Evolutionary conservation across 2,329 filamentous ascomycete species (phyloP).

Genomic region (Colletotrichum orbiculare): DNA sequence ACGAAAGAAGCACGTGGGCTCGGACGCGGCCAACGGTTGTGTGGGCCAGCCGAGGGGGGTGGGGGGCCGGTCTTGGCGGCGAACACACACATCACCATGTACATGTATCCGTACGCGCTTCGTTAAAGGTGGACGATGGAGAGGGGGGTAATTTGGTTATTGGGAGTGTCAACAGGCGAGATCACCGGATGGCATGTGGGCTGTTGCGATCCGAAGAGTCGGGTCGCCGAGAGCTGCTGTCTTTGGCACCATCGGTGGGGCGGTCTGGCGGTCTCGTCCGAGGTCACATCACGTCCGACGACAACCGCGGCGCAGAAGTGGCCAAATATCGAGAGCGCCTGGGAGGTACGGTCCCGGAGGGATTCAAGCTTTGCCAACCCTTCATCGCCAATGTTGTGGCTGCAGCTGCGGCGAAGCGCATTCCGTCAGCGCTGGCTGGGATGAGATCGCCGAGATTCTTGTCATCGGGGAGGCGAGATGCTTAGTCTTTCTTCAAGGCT

Average conservation of each 20-base stretch:
- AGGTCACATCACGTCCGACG: too few species aligned
- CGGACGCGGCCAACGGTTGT: slow-evolving; percentile 16
- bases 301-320: too few species aligned
- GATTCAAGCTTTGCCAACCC: slow-evolving; percentile 22
- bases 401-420: slow-evolving; percentile 6
- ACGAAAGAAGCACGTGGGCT: slow-evolving; percentile 33
- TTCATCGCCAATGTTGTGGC: slow-evolving; percentile 6
- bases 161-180: not conserved
- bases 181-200: slow-evolving; percentile 1
- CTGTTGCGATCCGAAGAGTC: not conserved
- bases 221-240: slow-evolving; percentile 1
- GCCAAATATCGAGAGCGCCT: too few species aligned
- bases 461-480: slow-evolving; percentile 7
- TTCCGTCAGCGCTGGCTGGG: not conserved
- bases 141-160: not conserved
- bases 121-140: slow-evolving; percentile 15
- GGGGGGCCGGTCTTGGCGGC: slow-evolving; percentile 4
- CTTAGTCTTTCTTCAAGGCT: not conserved
- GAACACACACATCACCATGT: not conserved
- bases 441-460: slow-evolving; percentile 24
- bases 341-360: not conserved
- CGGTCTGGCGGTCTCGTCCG: not conserved
- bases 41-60: slow-evolving; percentile 12
- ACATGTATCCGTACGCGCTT: not conserved
- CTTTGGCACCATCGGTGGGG: not conserved